A percentile compares a stretch with the other conserved stretches of the same genome.
These are phyloP conservation scores for Sedum album DNA, from an alignment of 164 flowering plant genomes.

Conservation along the genomic window DNA sequence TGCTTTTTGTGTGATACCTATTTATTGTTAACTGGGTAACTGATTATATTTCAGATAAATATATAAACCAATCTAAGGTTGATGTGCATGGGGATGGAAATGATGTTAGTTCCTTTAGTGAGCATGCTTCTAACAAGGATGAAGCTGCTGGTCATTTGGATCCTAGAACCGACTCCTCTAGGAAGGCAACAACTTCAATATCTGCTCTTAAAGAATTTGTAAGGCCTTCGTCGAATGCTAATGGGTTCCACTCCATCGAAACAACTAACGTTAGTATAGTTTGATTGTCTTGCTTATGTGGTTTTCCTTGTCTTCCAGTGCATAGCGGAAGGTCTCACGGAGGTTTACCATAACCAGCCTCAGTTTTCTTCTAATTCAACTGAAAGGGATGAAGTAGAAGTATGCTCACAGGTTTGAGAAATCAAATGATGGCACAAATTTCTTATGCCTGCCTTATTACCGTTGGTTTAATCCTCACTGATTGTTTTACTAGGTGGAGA, in stretches of 20 bases:
- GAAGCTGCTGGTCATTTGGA: slow-evolving; percentile 36
- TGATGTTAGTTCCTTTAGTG: slow-evolving; percentile 38
- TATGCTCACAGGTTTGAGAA: slow-evolving; percentile 61
- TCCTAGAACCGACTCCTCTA: slow-evolving; percentile 16
- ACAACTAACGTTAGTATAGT: neutral
- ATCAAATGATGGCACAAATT: neutral
- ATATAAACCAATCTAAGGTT: slow-evolving; percentile 35
- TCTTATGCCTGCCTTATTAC: neutral
- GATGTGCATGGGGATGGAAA: slow-evolving; percentile 50
- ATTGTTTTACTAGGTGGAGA: slow-evolving; percentile 51
- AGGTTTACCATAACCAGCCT: slow-evolving; percentile 45
- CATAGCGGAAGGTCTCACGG: slow-evolving; percentile 55
- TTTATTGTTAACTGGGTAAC: neutral
- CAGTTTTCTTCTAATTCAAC: slow-evolving; percentile 31
- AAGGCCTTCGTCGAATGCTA: slow-evolving; percentile 13
- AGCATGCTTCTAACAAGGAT: slow-evolving; percentile 37
- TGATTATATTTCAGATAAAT: slow-evolving; percentile 48
- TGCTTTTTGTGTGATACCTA: neutral
- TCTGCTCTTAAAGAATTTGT: slow-evolving; percentile 53
- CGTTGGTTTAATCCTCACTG: slow-evolving; percentile 1
- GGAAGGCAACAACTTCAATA: slow-evolving; percentile 34
- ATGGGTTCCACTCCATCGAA: slow-evolving; percentile 4
- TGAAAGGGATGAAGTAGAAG: slow-evolving; percentile 51
- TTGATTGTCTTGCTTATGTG: slow-evolving; percentile 1
- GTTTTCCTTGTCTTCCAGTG: slow-evolving; percentile 39